Evolutionary conservation across 2,329 filamentous ascomycete genomes (phyloP).

Genomic region (Colletotrichum phormii): DNA sequence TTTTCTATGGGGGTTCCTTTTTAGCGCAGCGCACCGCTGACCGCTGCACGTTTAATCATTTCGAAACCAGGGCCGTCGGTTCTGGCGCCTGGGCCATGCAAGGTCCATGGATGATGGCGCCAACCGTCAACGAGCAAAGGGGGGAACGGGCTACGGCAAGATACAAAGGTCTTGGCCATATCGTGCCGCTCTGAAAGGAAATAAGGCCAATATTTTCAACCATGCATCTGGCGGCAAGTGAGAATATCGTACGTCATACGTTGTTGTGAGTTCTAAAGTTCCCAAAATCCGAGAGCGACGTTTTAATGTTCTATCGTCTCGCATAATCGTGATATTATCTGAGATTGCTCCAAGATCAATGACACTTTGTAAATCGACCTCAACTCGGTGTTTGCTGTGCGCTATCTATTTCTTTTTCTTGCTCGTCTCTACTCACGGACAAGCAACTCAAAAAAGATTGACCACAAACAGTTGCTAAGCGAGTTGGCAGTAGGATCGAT

Average conservation of each 20-base stretch:
- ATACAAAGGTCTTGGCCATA: constrained; percentile 1
- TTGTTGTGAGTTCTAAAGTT: background rate
- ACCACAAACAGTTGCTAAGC: background rate
- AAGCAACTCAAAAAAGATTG: background rate
- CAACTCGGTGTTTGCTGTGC: background rate
- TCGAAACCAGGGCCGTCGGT: constrained; percentile 15
- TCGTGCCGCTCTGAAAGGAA: constrained; percentile 22
- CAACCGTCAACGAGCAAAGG: constrained; percentile 1
- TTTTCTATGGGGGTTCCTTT: background rate
- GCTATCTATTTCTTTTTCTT: background rate
- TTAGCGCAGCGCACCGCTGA: background rate
- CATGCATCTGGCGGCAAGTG: constrained; percentile 5
- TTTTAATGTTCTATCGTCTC: background rate
- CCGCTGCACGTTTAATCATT: constrained; percentile 23
- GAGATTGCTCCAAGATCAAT: background rate
- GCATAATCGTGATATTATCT: background rate
- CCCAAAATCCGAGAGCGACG: too few species aligned
- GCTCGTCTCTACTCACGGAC: background rate
- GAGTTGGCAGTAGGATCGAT: too few species aligned
- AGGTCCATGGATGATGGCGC: constrained; percentile 22
- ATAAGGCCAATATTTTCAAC: constrained; percentile 5
- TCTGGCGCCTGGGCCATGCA: background rate
- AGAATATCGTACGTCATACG: constrained; percentile 7
- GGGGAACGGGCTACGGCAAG: background rate
- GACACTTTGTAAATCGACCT: background rate